These are phyloP conservation scores for Cadophora sp. DNA, from an alignment of 2,329 filamentous ascomycete species.

Conservation along the genomic window DNA sequence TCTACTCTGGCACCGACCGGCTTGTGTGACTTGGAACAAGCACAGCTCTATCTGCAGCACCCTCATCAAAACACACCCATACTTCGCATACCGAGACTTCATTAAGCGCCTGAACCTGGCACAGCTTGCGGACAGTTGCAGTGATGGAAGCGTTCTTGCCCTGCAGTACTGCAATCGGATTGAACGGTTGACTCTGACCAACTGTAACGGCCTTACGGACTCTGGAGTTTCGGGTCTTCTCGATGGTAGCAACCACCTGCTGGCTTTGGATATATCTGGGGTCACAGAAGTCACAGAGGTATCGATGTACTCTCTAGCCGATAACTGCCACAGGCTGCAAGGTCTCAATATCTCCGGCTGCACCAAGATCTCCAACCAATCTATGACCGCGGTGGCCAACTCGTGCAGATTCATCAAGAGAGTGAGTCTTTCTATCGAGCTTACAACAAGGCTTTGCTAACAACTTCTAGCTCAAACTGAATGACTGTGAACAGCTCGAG, in stretches of 20 bases:
- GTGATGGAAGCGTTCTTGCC: constrained; percentile 86
- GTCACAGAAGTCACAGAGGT: constrained; percentile 81
- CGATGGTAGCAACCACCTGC: constrained; percentile 77
- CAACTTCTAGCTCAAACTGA: constrained; percentile 79
- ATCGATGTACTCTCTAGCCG: constrained; percentile 78
- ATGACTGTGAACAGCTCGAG: constrained; percentile 85
- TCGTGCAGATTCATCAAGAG: constrained; percentile 87
- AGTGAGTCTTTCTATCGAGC: constrained; percentile 54
- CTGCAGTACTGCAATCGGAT: constrained; percentile 87
- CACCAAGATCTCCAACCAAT: constrained; percentile 83
- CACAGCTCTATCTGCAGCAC: constrained; percentile 82
- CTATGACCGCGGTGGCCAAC: constrained; percentile 79
- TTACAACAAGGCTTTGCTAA: constrained; percentile 32
- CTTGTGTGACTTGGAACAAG: constrained; percentile 86
- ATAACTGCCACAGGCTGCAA: constrained; percentile 84
- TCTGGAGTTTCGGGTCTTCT: constrained; percentile 81
- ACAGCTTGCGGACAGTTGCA: constrained; percentile 75
- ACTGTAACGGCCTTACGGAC: constrained; percentile 86
- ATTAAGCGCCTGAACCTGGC: constrained; percentile 93
- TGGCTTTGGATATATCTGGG: constrained; percentile 89
- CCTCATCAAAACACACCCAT: constrained; percentile 73
- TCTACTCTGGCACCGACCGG: constrained; percentile 91
- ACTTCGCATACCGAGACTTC: constrained; percentile 88
- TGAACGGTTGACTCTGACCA: constrained; percentile 90
- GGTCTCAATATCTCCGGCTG: constrained; percentile 93